Evolutionary conservation across 176 grass and related monocot species (phyloP), one percentile per base, ranked within the genome.

Genomic region (Tillandsia leiboldiana): DNA sequence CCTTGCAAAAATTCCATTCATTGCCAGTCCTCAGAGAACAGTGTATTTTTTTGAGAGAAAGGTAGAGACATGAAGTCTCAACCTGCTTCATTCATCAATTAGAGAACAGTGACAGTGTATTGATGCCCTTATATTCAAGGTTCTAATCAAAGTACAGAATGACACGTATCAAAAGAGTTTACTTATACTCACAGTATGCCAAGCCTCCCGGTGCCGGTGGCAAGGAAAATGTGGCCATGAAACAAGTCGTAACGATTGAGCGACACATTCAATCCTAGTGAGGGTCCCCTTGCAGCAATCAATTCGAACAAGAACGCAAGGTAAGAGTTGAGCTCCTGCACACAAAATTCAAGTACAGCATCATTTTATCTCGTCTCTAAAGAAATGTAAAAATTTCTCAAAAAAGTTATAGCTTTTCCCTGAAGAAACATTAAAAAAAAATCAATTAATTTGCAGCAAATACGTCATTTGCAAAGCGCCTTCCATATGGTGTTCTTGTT

Each of bases 141-240:
- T 42, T 42, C 33, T 42, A 42, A 42, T 42, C 33, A 7, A 42
- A 42, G 33, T 42, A 42, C 33, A 42, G 33, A 42, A 42, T 42
- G 33, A 7, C 7, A 42, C 33, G 3, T 77, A 62, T 62, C 9
- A 8, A 76, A 58, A 7, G 1, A 85, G 15, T 1, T 10, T 2
- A 10, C 17, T 20, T 9, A 10, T 61, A 61, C 94, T 87, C 83
- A 97, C 94, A 90, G 79, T 49, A 92, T 90, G 75, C 94, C 86
- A 69, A 97, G 81, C 48, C 93, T 85, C 83, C 89, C 89, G 0
- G 82, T 48, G 26, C 69, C 75, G 53, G 73, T 78, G 73, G 86
- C 86, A 76, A 97, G 81, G 74, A 97, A 97, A 50, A 97, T 69
- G 77, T 97, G 89, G 1, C 93, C 89, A 65, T 97, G 93, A 77